These are phyloP conservation scores for Mycena amicta DNA, from an alignment of 768 basidiomycete genomes.

Conservation along the genomic window DNA sequence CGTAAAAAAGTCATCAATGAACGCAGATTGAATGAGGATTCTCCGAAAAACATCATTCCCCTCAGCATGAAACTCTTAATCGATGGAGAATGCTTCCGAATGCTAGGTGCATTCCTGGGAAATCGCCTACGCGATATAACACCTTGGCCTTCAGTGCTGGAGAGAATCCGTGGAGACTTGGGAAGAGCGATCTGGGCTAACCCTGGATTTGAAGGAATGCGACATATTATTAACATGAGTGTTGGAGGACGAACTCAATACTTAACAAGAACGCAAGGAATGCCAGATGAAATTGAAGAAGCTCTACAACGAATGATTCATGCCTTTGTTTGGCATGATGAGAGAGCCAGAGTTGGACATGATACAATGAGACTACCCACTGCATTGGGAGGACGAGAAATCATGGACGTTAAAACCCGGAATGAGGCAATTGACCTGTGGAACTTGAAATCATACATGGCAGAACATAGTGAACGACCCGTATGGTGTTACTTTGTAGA, in stretches of 20 bases:
- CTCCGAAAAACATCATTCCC: slow-evolving; percentile 11
- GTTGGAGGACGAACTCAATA: slow-evolving; percentile 28
- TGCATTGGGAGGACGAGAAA: not conserved
- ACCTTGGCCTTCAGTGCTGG: slow-evolving; percentile 6
- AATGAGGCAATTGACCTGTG: slow-evolving; percentile 11
- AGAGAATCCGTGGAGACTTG: slow-evolving; percentile 1
- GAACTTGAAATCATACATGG: slow-evolving; percentile 1
- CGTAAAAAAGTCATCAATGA: slow-evolving; percentile 7
- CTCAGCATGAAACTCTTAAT: not conserved
- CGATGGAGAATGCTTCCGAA: not conserved
- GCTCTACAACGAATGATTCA: not conserved
- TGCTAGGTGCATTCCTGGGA: not conserved
- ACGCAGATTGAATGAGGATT: not conserved
- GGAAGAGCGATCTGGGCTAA: not conserved
- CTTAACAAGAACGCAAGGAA: slow-evolving; percentile 27
- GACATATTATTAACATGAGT: slow-evolving; percentile 23
- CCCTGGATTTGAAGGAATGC: slow-evolving; percentile 17
- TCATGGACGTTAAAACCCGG: not conserved
- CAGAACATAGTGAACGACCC: not conserved
- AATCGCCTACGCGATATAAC: not conserved
- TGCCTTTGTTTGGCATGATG: slow-evolving; percentile 14
- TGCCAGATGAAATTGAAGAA: slow-evolving; percentile 24
- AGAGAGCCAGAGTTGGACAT: slow-evolving; percentile 2
- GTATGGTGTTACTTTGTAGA: slow-evolving; percentile 7
- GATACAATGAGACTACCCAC: not conserved